Base-by-base conservation (phyloP, 768 basidiomycete genomes). In the Udeniomyces megalosporus region DNA sequence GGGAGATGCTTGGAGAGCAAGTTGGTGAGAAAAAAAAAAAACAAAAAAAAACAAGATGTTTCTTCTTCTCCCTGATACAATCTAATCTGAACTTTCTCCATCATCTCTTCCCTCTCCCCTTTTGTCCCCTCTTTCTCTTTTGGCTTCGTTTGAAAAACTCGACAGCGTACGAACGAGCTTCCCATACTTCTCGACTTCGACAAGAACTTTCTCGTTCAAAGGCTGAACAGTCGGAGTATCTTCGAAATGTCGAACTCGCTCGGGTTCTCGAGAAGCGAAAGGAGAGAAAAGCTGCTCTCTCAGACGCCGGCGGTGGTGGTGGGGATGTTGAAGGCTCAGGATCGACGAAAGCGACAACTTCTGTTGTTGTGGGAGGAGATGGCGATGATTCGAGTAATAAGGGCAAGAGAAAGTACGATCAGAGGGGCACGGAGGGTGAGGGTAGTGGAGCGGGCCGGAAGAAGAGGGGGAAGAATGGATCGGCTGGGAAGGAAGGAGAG, bases 1-100 rank as follows among this genome's bases (percentile, higher is more conserved):
- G 95, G 95, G 83, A 86, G 74, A 95, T 95, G 93, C 77, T 99
- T 62, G 92, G 89, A 6, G 95, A 97, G 74, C 93, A 96, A 79
- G 84, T 99, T 68, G 90, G 93, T 93, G 71, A 73, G 91, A 79
- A 17, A 42, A n/a, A n/a, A n/a, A n/a, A n/a, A n/a, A n/a, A n/a
- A n/a, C n/a, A n/a, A n/a, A n/a, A n/a, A n/a, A n/a, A n/a, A n/a
- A n/a, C n/a, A n/a, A n/a, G n/a, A n/a, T n/a, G 44, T 49, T 44
- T 22, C 20, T 58, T 46, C 12, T 32, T 58, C 31, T 46, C 31
- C 24, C 2, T n/a, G 10, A 11, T 22, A 5, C 14, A 32, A 22
- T 57, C 42, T 24, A 42, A 2, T 38, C 56, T 44, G 3, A 35
- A 15, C 38, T 50, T 32, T 4, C 2, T 44, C 28, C 31, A 24